These are phyloP conservation scores for Stephanodiscus minutulus DNA, from an alignment of 108 stramenopile species.

Conservation along the genomic window DNA sequence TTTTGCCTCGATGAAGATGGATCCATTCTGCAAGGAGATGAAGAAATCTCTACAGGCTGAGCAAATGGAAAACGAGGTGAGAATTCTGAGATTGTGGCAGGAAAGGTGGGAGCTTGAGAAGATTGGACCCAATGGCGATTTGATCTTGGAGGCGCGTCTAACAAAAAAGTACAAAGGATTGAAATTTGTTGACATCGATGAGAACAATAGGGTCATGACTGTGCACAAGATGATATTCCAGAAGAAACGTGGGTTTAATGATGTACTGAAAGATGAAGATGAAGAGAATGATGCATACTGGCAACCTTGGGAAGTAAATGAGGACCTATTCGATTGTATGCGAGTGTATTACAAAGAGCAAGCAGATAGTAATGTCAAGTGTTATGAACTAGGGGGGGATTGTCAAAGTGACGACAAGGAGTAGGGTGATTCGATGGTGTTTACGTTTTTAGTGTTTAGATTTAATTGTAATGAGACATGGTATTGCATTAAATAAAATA, in stretches of 20 bases:
- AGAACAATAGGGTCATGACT: background rate
- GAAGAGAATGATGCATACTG: too few relatives aligned
- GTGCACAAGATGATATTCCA: background rate
- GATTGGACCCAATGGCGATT: background rate
- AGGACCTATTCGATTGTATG: too few relatives aligned
- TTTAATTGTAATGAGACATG: too few relatives aligned
- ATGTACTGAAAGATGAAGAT: background rate
- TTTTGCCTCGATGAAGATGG: conserved; percentile 12
- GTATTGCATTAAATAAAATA: too few relatives aligned
- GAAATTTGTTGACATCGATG: background rate
- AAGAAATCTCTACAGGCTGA: background rate
- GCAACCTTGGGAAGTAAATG: too few relatives aligned
- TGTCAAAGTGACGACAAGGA: too few relatives aligned
- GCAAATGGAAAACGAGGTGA: background rate
- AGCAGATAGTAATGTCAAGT: too few relatives aligned
- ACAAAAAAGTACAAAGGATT: background rate
- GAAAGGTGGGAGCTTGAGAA: background rate
- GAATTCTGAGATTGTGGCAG: background rate
- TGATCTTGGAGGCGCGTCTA: background rate
- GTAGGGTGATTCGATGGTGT: too few relatives aligned
- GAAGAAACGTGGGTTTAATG: background rate
- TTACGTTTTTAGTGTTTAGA: too few relatives aligned
- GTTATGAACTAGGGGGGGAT: too few relatives aligned
- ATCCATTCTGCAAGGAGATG: conserved; percentile 3
- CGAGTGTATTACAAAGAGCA: too few relatives aligned